Base-by-base conservation (phyloP, 495 filamentous ascomycete species). In the Hypoxylon fragiforme region DNA sequence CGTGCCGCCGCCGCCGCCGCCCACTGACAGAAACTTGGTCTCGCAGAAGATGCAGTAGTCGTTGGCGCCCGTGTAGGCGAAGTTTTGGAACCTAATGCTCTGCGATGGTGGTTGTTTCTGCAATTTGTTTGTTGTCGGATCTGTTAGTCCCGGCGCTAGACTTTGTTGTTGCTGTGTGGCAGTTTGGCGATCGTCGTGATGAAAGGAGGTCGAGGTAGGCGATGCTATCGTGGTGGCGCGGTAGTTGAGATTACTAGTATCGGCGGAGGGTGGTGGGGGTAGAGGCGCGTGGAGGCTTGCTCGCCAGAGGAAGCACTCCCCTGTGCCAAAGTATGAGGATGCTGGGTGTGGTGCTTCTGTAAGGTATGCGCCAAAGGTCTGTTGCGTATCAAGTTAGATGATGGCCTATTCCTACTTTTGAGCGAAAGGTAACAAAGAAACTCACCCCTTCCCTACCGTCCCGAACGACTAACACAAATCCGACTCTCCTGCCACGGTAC, bases 231-330 rank as follows among this genome's bases (percentile, higher is more conserved):
- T 95, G 19, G 87, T 91, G 65, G 81, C 86, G 21, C 90, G 84
- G 31, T 73, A 78, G 44, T 68, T 68, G n/a, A 84, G 66, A 65
- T 87, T 72, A 5, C 83, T 85, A 1, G 86, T 91, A 67, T 92
- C 87, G 26, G 83, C 78, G 21, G 83, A 86, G 0, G 89, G 89
- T 0, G 89, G 90, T 0, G 85, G 90, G 1, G 89, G 89, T 1
- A 85, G 77, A 2, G 78, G 70, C 6, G 85, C 67, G 39, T 86
- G 71, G 1, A 78, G 65, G 39, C 83, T 84, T 1, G 91, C 88
- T 31, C 90, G 87, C 94, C 94, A 98, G 64, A 98, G 85, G 76
- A 98, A 98, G 69, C 95, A 97, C 73, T 98, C 94, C 58, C 95
- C 94, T 1, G 87, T 97, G 66, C 94, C 94, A 69, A 84, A 97